Base-by-base conservation (phyloP, 164 flowering plant species). In the Magnolia kwangsiensis region DNA sequence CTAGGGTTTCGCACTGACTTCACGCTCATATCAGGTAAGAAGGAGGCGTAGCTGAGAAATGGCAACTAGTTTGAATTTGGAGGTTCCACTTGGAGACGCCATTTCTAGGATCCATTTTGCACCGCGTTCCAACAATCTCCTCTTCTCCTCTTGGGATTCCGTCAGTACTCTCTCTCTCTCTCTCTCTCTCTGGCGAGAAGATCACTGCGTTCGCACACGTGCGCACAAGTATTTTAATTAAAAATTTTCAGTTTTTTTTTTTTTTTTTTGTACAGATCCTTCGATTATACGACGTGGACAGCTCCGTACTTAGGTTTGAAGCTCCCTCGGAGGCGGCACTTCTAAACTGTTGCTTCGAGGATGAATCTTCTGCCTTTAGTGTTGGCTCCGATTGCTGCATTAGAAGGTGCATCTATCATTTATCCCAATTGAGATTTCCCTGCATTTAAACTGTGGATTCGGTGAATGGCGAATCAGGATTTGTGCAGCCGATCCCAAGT, bases 111-210 rank as follows among this genome's bases (percentile, higher is more conserved):
- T 96, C 50, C 85, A 84, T 0, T 96, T 96, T 77, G 91, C 99
- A 20, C 93, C 97, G 1, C 72, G 49, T 0, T 90, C 94, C 29
- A 89, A 95, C 82, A 91, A 92, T 74, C 90, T 95, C 65, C 91
- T 95, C 27, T 77, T 93, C 70, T 90, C 97, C 61, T 91, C 97
- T 2, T 93, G 98, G 98, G 98, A 93, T 73, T 85, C 90, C 31
- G 98, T 92, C 63, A 84, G 89, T 74, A 16, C 7, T 49, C 16
- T 21, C 23, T 51, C 29, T 8, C 13, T 74, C 19, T 4, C 72
- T 45, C 72, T 45, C 11, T 69, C 51, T 50, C 72, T 37, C 1
- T 9, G n/a, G 8, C 21, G 2, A 3, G 4, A 3, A 37, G 45
- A 37, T 37, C 18, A 16, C 18, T 16, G 18, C 61, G 13, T 55